phyloP scores from a whole-genome alignment of 1,284 basidiomycete species.

The Ustilago esculenta region DNA sequence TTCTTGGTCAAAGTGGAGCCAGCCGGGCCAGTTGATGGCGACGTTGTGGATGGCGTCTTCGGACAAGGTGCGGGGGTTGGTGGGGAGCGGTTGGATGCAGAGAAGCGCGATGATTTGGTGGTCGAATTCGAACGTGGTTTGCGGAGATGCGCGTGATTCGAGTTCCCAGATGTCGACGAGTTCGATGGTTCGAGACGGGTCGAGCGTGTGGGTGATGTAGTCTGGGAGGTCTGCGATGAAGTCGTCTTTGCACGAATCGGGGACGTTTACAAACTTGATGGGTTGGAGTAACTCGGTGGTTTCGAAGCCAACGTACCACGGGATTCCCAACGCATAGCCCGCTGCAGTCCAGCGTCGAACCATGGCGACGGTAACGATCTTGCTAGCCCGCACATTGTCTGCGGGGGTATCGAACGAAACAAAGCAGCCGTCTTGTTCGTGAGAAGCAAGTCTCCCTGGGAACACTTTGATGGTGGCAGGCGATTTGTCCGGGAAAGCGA shows the following conservation, averaged over 20 bases:
- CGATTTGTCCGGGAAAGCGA: background rate
- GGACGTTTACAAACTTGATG: background rate
- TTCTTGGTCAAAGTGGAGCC: slow-evolving; percentile 7
- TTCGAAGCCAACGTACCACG: slow-evolving; percentile 4
- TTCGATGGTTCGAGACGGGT: background rate
- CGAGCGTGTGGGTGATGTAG: background rate
- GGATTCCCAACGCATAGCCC: background rate
- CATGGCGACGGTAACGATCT: background rate
- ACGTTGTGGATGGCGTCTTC: background rate
- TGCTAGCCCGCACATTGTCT: background rate
- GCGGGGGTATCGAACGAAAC: background rate
- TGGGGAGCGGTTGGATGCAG: too few relatives aligned
- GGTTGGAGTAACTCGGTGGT: background rate
- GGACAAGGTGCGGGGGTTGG: too few relatives aligned
- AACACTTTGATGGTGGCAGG: too few relatives aligned
- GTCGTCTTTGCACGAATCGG: background rate
- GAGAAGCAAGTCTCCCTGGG: too few relatives aligned
- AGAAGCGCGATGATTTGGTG: background rate
- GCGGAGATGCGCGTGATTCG: too few relatives aligned
- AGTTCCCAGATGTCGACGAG: slow-evolving; percentile 14
- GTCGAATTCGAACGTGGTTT: too few relatives aligned
- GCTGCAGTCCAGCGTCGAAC: background rate
- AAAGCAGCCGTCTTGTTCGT: background rate
- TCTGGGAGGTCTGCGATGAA: slow-evolving; percentile 1
- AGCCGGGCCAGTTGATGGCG: slow-evolving; percentile 3